A percentile compares a stretch with the other conserved stretches of the same genome.
These are phyloP conservation scores for Guadua angustifolia DNA, from an alignment of 176 grass and related monocot genomes.

Conservation along the genomic window DNA sequence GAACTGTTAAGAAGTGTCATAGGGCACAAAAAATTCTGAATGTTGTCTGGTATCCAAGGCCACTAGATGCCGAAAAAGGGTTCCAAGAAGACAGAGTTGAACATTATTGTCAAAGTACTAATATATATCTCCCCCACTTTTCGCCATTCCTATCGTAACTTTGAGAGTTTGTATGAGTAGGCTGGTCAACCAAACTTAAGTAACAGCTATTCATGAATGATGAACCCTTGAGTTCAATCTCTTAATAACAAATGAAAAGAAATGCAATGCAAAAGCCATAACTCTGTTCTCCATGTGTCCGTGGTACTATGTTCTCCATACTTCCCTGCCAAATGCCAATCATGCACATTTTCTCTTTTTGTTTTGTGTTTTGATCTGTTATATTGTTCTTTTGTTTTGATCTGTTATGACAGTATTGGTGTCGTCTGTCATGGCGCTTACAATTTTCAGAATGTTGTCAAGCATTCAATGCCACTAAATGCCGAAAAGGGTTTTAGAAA, in stretches of 20 bases:
- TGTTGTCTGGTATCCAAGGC: background rate
- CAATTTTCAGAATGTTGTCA: background rate
- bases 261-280: background rate
- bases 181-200: background rate
- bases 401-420: constrained; percentile 16
- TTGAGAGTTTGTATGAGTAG: background rate
- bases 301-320: background rate
- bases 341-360: background rate
- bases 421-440: background rate
- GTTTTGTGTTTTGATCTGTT: background rate
- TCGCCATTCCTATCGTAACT: background rate
- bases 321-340: background rate
- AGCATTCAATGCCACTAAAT: no score
- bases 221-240: background rate
- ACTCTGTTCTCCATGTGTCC: no score
- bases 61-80: background rate
- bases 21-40: background rate
- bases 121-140: background rate
- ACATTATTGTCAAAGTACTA: background rate
- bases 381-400: constrained; percentile 20
- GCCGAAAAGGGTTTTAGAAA: no score
- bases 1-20: background rate
- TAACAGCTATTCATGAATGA: background rate
- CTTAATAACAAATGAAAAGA: background rate
- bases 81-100: background rate